Evolutionary conservation across 1,284 basidiomycete genomes (phyloP).

Genomic region (Phellopilus nigrolimitatus): DNA sequence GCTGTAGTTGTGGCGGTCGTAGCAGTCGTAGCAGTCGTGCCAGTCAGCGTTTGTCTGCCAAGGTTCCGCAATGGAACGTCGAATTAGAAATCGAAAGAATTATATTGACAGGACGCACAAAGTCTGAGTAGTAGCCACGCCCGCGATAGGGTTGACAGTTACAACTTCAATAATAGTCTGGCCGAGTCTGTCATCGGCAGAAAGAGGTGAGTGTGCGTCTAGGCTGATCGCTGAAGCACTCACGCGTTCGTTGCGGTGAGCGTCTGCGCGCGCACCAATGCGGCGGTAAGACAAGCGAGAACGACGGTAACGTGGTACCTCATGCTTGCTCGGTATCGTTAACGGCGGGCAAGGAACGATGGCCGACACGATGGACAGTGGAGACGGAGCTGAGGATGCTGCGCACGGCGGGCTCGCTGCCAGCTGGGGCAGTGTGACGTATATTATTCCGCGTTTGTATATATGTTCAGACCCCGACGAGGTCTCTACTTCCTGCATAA

Average conservation of each 20-base stretch:
- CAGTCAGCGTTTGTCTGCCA: conserved; percentile 28
- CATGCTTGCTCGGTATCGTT: conserved; percentile 9
- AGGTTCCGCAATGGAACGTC: conserved; percentile 20
- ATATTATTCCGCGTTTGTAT: neutral
- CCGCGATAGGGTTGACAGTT: conserved; percentile 38
- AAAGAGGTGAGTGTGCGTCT: conserved; percentile 1
- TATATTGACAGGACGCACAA: conserved; percentile 45
- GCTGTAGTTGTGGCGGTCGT: conserved; percentile 25
- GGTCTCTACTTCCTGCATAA: neutral
- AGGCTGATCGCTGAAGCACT: conserved; percentile 23
- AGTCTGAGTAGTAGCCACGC: conserved; percentile 39
- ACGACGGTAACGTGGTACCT: conserved; percentile 21
- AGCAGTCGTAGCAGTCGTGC: conserved; percentile 27
- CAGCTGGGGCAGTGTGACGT: neutral
- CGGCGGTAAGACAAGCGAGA: conserved; percentile 28
- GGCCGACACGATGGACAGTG: neutral
- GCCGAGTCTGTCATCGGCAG: conserved; percentile 38
- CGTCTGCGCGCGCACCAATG: conserved; percentile 41
- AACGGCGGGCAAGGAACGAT: neutral
- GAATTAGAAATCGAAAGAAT: neutral
- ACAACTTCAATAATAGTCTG: conserved; percentile 49
- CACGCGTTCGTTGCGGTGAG: conserved; percentile 42
- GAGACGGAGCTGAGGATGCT: neutral
- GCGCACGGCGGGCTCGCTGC: neutral
- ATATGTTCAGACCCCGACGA: neutral